Conservation (phyloP, 768 basidiomycete species). For the Bullera alba region DNA sequence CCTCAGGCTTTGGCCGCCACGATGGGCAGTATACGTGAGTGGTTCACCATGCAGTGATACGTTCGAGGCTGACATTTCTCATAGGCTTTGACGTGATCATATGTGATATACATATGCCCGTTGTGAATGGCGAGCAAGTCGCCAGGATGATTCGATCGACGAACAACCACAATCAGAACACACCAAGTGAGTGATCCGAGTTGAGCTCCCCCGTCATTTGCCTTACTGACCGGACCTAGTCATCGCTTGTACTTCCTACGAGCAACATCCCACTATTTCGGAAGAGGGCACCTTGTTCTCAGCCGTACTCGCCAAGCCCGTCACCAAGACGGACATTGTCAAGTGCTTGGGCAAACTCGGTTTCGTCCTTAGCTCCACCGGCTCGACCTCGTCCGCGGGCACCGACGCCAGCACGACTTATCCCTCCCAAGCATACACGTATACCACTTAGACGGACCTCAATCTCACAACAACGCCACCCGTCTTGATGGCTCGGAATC, state of each 20-base stretch:
- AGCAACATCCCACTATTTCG: conserved; percentile 34
- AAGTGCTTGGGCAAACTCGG: conserved; percentile 75
- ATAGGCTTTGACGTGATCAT: conserved; percentile 91
- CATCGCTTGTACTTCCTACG: conserved; percentile 45
- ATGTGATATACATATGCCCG: conserved; percentile 93
- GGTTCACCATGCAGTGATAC: background rate
- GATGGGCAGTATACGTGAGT: conserved; percentile 93
- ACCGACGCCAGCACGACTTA: background rate
- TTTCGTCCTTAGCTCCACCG: conserved; percentile 48
- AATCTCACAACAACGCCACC: too few species aligned
- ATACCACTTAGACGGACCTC: background rate
- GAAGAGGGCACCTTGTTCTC: conserved; percentile 45
- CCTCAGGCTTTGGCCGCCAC: conserved; percentile 95
- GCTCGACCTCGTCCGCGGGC: background rate
- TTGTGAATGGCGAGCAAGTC: conserved; percentile 91
- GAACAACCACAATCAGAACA: conserved; percentile 85
- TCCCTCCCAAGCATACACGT: too few species aligned
- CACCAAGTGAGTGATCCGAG: conserved; percentile 55
- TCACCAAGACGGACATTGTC: conserved; percentile 79
- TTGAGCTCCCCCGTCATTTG: too few species aligned
- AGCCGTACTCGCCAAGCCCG: conserved; percentile 68
- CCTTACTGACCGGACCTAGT: conserved; percentile 19
- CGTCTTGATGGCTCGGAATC: too few species aligned
- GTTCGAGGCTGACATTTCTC: background rate
- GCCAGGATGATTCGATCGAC: conserved; percentile 96